phyloP scores from a whole-genome alignment of 1,139 yeast species.

The Yamadazyma spencermartinsiae region DNA sequence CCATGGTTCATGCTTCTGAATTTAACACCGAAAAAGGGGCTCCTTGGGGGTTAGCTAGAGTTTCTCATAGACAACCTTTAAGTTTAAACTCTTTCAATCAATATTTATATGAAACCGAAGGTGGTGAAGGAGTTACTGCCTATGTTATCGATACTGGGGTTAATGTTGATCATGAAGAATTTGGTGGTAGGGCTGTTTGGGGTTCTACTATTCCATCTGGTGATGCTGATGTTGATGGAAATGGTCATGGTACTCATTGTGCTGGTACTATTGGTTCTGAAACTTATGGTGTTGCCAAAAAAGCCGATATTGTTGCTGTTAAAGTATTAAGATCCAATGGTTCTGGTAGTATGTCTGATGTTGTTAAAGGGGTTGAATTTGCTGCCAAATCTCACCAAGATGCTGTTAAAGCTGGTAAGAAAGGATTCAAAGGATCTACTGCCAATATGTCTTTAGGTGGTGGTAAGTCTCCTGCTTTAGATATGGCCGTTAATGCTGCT shows the following conservation, averaged over 20 bases:
- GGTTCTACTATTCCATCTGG: slow-evolving; percentile 43
- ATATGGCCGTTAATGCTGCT: slow-evolving; percentile 45
- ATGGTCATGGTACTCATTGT: slow-evolving; percentile 60
- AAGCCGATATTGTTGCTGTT: slow-evolving; percentile 43
- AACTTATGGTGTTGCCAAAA: slow-evolving; percentile 45
- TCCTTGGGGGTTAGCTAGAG: slow-evolving; percentile 42
- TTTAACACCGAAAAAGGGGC: slow-evolving; percentile 32
- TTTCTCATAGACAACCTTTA: slow-evolving; percentile 50
- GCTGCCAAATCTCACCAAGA: slow-evolving; percentile 40
- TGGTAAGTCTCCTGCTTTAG: slow-evolving; percentile 42
- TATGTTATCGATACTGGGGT: slow-evolving; percentile 48
- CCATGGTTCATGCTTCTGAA: slow-evolving; percentile 32
- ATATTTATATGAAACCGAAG: slow-evolving; percentile 39
- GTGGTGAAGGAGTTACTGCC: slow-evolving; percentile 46
- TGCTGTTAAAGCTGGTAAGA: slow-evolving; percentile 26
- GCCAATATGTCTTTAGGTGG: slow-evolving; percentile 49
- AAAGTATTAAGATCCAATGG: slow-evolving; percentile 44
- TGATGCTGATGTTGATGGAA: slow-evolving; percentile 35
- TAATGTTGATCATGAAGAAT: slow-evolving; percentile 40
- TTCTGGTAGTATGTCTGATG: slow-evolving; percentile 42
- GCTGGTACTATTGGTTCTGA: slow-evolving; percentile 48
- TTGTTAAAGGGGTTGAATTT: slow-evolving; percentile 45
- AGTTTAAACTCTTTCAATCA: slow-evolving; percentile 46
- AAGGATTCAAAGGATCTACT: slow-evolving; percentile 46
- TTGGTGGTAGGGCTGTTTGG: slow-evolving; percentile 45